phyloP scores from a whole-genome alignment of 1,139 yeast species.

The Kodamaea sp. region DNA sequence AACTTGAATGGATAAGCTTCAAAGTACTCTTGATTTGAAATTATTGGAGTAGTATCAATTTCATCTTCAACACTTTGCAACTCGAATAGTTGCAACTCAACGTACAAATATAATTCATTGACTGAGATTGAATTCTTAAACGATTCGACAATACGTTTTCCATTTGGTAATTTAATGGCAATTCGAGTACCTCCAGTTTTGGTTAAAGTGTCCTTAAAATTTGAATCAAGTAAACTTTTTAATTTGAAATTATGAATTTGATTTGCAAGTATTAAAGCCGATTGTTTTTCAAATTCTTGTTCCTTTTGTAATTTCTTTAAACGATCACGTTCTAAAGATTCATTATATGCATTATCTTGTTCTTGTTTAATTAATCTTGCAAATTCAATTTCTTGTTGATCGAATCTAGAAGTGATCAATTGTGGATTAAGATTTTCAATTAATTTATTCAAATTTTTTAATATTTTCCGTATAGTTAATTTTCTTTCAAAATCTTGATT shows the following conservation, averaged over 20 bases:
- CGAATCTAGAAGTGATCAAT: slow-evolving; percentile 46
- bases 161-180: slow-evolving; percentile 48
- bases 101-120: slow-evolving; percentile 62
- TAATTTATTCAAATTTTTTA: slow-evolving; percentile 31
- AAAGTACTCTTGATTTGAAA: slow-evolving; percentile 19
- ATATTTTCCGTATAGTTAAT: slow-evolving; percentile 25
- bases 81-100: slow-evolving; percentile 42
- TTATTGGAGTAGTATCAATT: slow-evolving; percentile 11
- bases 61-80: slow-evolving; percentile 8
- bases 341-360: slow-evolving; percentile 55
- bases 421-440: slow-evolving; percentile 50
- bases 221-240: slow-evolving; percentile 1
- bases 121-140: slow-evolving; percentile 48
- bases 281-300: slow-evolving; percentile 10
- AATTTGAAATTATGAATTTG: slow-evolving; percentile 2
- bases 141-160: slow-evolving; percentile 57
- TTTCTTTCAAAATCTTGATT: slow-evolving; percentile 16
- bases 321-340: slow-evolving; percentile 46
- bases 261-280: not conserved
- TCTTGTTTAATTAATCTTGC: slow-evolving; percentile 50
- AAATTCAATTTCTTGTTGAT: slow-evolving; percentile 51
- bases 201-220: slow-evolving; percentile 2
- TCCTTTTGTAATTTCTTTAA: slow-evolving; percentile 33
- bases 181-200: slow-evolving; percentile 16
- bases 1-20: slow-evolving; percentile 29